Evolutionary conservation across 208 protist species (phyloP).

Genomic region (Acanthamoeba triangularis): DNA sequence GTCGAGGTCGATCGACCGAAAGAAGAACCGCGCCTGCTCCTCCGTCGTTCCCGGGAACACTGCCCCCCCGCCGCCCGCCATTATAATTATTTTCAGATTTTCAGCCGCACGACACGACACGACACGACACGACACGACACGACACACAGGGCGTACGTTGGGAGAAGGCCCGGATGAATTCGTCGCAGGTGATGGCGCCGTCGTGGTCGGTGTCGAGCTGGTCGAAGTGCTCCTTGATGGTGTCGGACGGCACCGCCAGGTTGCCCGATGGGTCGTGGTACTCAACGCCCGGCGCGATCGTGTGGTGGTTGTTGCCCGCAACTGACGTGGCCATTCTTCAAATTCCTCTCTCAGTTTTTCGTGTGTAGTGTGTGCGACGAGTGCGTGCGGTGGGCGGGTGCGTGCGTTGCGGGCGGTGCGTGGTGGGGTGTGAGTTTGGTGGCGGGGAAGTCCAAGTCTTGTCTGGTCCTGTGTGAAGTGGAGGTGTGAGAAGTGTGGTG

Average conservation of each 20-base stretch:
- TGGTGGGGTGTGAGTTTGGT: background rate
- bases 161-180: slow-evolving; percentile 4
- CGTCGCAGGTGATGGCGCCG: slow-evolving; percentile 15
- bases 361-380: background rate
- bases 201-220: background rate
- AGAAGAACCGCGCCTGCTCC: slow-evolving; percentile 27
- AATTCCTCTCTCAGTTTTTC: background rate
- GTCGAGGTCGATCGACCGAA: slow-evolving; percentile 47
- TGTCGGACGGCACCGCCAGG: background rate
- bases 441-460: background rate
- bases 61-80: background rate
- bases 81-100: too few species aligned
- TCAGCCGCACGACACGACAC: background rate
- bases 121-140: background rate
- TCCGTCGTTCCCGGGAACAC: background rate
- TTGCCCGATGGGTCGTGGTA: background rate
- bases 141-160: background rate
- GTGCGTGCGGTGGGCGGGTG: background rate
- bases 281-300: background rate
- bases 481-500: background rate
- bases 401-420: too few species aligned
- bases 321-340: background rate
- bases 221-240: background rate
- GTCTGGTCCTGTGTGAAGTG: too few species aligned
- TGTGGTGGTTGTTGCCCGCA: background rate